Base-by-base conservation (phyloP, 495 filamentous ascomycete genomes). In the Hypoxylon intermedium region DNA sequence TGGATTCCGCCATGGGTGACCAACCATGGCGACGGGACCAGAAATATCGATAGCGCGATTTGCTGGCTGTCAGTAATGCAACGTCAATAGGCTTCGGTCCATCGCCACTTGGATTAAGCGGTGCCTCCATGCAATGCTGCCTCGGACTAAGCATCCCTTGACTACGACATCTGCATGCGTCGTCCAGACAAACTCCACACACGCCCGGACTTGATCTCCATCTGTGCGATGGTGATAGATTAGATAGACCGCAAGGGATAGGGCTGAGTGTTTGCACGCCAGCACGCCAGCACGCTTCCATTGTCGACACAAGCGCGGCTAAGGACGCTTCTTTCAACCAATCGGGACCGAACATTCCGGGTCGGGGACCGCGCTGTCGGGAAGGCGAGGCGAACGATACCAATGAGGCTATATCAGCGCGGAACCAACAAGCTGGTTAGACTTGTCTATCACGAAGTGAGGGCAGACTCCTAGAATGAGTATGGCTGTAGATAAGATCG, bases 351-450 rank as follows among this genome's bases (percentile, higher is more conserved):
- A 24, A 54, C 12, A 45, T 42, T 15, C 16, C 20, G 9, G 23
- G 6, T 7, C 24, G 9, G 6, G 43, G 15, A 26, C 40, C 46
- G 6, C 24, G 24, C 46, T 46, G 40, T 57, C 45, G 58, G 52
- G 51, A 62, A 44, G 60, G 37, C 26, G 26, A 61, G 24, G 5
- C n/a, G 44, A 13, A 38, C 50, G 58, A 44, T 28, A 56, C n/a
- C 41, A 51, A 40, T 41, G 19, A 55, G 24, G 18, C 28, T 33
- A 53, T 40, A 44, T 31, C 31, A 41, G 42, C 20, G 41, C 31
- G 42, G 53, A 37, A 21, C 11, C 28, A 24, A 37, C 7, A 31
- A 41, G 48, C 5, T n/a, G 16, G 34, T 30, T 42, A 24, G 19
- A 20, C 11, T n/a, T 33, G 28, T 37, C 5, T 2, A 13, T 3